Base-by-base conservation (phyloP, 106 monocot genomes). In the Platanthera guangdongensis region DNA sequence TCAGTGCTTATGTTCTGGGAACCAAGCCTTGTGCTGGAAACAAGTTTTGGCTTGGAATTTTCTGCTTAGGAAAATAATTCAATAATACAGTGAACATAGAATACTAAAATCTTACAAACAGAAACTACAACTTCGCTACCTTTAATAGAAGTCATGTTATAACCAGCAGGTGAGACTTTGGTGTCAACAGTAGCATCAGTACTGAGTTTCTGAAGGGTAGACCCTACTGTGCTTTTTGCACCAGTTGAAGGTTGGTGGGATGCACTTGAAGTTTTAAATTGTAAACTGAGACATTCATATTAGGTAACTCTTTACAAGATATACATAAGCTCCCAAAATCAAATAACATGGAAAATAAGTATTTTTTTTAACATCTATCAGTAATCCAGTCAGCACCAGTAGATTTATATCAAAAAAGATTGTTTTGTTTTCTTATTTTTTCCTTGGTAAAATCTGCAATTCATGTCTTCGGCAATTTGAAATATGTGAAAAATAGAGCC, bases 131-230 rank as follows among this genome's bases (percentile, higher is more conserved):
- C 19, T 55, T 32, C 13, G 57, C 45, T 57, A 75, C 18, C 57
- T 75, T 75, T 57, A 6, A 57, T 57, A 14, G 57, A 75, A 75
- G 15, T 15, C 45, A 15, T n/a, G 9, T 32, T 75, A 51, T 51
- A 51, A 51, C 51, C 72, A 50, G 72, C 72, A 72, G 50, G 21
- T 19, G 50, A 51, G 15, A 51, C 46, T 21, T 72, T 72, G 51
- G 50, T 51, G 16, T 15, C 16, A 70, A 70, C n/a, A 48, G 19
- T 75, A 55, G 53, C 25, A 72, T 51, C 46, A 15, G 72, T 48
- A 72, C 18, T 70, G n/a, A 47, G 72, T 72, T 72, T 72, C 72
- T 72, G 72, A 72, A 72, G 49, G 8, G n/a, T 21, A 22, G 51
- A 3, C 72, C 6, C 49, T 72, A 51, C 49, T 51, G 22, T 10